phyloP scores from a whole-genome alignment of 345 rosid genomes.

The Citrus australasica region DNA sequence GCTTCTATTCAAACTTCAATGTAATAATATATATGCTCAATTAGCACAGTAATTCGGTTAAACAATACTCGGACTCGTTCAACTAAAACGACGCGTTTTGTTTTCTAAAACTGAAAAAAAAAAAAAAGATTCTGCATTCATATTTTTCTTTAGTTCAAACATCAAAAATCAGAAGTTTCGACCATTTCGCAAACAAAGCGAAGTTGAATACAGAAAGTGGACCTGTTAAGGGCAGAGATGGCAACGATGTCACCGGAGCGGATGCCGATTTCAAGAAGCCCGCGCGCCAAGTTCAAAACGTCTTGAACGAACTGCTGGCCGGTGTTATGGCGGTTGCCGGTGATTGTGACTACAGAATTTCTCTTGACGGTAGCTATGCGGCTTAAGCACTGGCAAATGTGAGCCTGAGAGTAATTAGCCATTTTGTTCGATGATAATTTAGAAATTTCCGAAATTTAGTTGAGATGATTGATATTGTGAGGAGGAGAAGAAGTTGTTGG shows the following conservation, averaged over 20 bases:
- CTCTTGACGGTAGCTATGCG: conserved; percentile 49
- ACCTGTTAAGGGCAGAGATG: conserved; percentile 78
- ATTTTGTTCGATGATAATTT: neutral
- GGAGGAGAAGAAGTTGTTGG: neutral
- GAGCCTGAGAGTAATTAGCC: conserved; percentile 55
- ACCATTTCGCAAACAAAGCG: neutral
- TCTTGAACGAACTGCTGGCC: conserved; percentile 52
- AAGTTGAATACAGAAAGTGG: neutral
- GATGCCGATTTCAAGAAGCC: conserved; percentile 49
- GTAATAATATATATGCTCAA: neutral
- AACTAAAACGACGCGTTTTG: neutral
- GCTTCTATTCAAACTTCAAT: neutral
- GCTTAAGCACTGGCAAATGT: conserved; percentile 68
- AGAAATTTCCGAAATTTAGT: neutral
- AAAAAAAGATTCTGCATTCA: neutral
- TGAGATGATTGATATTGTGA: neutral
- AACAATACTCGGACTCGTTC: neutral
- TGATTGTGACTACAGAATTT: conserved; percentile 33
- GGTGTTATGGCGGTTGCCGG: conserved; percentile 44
- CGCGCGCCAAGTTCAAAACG: conserved; percentile 47
- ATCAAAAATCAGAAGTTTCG: neutral
- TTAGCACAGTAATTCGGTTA: neutral
- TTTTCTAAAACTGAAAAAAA: neutral
- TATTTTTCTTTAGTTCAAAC: neutral
- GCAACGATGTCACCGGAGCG: conserved; percentile 58